Base-by-base conservation (phyloP, 257 asterid species). In the Coffea canephora region DNA sequence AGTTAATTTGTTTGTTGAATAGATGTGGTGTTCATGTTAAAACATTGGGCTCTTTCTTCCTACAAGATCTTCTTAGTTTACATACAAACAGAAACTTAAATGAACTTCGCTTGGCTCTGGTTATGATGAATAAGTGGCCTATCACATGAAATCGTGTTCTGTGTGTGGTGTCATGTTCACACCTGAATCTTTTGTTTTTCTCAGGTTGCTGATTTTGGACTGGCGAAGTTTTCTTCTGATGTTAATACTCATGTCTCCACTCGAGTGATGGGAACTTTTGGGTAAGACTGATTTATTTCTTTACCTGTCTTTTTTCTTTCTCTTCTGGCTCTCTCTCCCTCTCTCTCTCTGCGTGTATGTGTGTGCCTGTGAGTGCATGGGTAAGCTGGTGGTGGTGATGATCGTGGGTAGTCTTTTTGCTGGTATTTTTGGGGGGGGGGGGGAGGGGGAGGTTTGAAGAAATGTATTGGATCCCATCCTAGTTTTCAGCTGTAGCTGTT, bases 121-220 rank as follows among this genome's bases (percentile, higher is more conserved):
- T 59, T 64, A 57, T 81, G n/a, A 23, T 48, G 27, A 52, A 70
- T 19, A 45, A 46, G 52, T 3, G 48, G 52, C 21, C 10, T 61
- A 50, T 39, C 10, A 71, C 8, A 25, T 61, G 4, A 0, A 19
- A 18, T 45, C 31, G 52, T 5, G 39, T 23, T 31, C 34, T 55
- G 9, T 50, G 21, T 61, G 6, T 83, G 19, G 54, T 81, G 6
- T 59, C 62, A 72, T 78, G 62, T 25, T 55, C 75, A 39, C 45
- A 79, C 74, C 80, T 82, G 71, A 75, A 69, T 39, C 34, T 82
- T 16, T 70, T 80, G 74, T 34, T 73, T 52, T 79, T 82, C 69
- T 87, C 92, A 94, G 98, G 98, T 94, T 89, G 98, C 98, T 39
- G 97, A 94, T 90, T 94, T 94, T 82, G 98, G 98, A 50, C 94